A percentile compares a stretch with the other conserved stretches of the same genome.
Conservation (phyloP, 768 basidiomycete species). For the Lactarius hengduanensis region DNA sequence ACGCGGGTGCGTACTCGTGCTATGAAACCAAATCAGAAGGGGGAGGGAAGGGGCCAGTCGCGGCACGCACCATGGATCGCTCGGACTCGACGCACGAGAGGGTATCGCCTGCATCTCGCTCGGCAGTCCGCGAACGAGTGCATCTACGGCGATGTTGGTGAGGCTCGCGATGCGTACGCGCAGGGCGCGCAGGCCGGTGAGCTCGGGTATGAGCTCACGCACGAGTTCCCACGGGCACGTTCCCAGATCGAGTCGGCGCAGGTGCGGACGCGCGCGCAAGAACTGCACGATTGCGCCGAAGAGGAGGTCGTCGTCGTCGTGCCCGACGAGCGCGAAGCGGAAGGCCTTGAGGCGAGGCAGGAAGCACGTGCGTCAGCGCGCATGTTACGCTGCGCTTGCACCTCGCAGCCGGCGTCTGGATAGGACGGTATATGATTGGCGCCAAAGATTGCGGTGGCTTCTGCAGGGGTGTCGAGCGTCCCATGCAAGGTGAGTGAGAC, state of each 20-base stretch:
- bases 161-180: slow-evolving; percentile 57
- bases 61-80: slow-evolving; percentile 45
- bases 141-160: slow-evolving; percentile 38
- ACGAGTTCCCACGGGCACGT: slow-evolving; percentile 66
- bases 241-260: slow-evolving; percentile 60
- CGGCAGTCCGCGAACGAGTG: slow-evolving; percentile 39
- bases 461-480: slow-evolving; percentile 56
- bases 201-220: slow-evolving; percentile 48
- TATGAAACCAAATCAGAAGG: slow-evolving; percentile 29
- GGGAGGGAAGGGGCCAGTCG: not conserved
- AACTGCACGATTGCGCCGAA: slow-evolving; percentile 58
- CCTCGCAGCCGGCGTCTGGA: not conserved
- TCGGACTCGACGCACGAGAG: slow-evolving; percentile 52
- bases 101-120: slow-evolving; percentile 51
- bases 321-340: slow-evolving; percentile 62
- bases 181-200: slow-evolving; percentile 53
- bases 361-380: slow-evolving; percentile 47
- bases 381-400: not conserved
- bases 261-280: slow-evolving; percentile 45
- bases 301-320: slow-evolving; percentile 52
- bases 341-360: slow-evolving; percentile 62
- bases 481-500: slow-evolving; percentile 65
- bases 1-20: slow-evolving; percentile 54
- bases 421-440: slow-evolving; percentile 61
- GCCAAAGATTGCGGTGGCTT: slow-evolving; percentile 58